Evolutionary conservation across 768 basidiomycete genomes (phyloP).

Genomic region (Psilocybe tampanensis): DNA sequence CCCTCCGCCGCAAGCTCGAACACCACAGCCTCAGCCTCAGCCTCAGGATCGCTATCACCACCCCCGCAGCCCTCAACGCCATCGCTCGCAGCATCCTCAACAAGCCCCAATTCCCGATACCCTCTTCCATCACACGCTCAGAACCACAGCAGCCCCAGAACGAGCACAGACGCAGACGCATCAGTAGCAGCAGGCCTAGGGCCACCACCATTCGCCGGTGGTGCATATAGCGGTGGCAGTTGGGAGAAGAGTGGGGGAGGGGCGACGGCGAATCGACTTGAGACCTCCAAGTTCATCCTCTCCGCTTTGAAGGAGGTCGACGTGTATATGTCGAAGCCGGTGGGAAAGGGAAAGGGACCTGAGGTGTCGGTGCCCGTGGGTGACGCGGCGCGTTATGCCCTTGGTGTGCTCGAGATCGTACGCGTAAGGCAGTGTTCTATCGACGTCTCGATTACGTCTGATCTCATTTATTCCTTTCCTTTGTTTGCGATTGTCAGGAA

Average conservation of each 20-base stretch:
- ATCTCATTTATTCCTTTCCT: not conserved
- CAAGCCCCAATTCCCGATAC: not conserved
- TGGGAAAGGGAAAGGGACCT: not conserved
- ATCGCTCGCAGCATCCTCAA: too few relatives aligned
- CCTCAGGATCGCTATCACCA: too few relatives aligned
- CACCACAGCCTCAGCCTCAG: too few relatives aligned
- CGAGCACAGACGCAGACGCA: too few relatives aligned
- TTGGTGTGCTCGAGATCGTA: constrained; percentile 10
- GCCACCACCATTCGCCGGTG: too few relatives aligned
- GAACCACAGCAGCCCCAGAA: not conserved
- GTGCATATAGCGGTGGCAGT: too few relatives aligned
- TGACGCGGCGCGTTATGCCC: constrained; percentile 12
- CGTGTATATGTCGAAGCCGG: not conserved
- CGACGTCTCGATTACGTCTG: not conserved
- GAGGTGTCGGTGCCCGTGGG: constrained; percentile 8
- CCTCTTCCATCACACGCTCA: not conserved
- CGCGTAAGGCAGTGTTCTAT: constrained; percentile 9
- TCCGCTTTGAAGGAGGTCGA: constrained; percentile 11
- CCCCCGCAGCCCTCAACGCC: too few relatives aligned
- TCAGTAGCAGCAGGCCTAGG: too few relatives aligned
- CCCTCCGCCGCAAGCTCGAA: too few relatives aligned
- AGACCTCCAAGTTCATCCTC: constrained; percentile 17
- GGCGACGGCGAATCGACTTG: constrained; percentile 17
- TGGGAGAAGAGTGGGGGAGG: not conserved
- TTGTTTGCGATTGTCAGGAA: not conserved